Evolutionary conservation across 495 filamentous ascomycete genomes (phyloP).

Genomic region (Podospora pseudocomata): DNA sequence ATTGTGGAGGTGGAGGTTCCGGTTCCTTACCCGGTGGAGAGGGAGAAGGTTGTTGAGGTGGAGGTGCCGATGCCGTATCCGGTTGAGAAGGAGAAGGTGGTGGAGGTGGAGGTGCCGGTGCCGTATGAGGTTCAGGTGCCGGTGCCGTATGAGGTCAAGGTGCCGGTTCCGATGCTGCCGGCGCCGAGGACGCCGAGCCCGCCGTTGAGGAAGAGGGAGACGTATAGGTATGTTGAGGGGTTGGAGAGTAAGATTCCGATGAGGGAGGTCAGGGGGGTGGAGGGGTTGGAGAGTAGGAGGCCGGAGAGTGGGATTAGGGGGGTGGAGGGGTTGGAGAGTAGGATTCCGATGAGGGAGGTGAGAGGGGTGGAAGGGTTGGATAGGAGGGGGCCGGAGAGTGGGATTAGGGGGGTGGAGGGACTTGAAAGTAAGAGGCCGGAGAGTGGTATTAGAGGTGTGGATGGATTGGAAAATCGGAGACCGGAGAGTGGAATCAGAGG

Average conservation of each 20-base stretch:
- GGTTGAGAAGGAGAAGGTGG: conserved; percentile 3
- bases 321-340: conserved; percentile 2
- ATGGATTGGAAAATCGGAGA: neutral
- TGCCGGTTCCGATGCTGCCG: neutral
- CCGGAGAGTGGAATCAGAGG: neutral
- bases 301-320: neutral
- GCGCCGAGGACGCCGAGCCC: neutral
- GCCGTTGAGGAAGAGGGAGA: conserved; percentile 18
- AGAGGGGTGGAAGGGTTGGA: neutral
- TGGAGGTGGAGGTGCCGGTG: conserved; percentile 26
- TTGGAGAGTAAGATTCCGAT: conserved; percentile 29
- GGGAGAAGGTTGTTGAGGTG: conserved; percentile 37
- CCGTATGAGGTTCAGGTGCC: neutral
- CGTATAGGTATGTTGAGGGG: conserved; percentile 48
- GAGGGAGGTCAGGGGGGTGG: conserved; percentile 15
- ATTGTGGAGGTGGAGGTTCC: conserved; percentile 18
- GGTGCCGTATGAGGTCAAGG: conserved; percentile 12
- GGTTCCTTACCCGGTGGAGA: conserved; percentile 40
- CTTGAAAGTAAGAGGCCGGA: neutral
- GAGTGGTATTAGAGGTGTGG: neutral
- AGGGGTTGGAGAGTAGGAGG: conserved; percentile 4
- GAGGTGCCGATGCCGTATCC: conserved; percentile 32
- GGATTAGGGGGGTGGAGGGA: neutral
- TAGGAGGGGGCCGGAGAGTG: neutral
- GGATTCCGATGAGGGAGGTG: neutral